Evolutionary conservation across 2,329 filamentous ascomycete genomes (phyloP).

Genomic region (Claviceps pusilla): DNA sequence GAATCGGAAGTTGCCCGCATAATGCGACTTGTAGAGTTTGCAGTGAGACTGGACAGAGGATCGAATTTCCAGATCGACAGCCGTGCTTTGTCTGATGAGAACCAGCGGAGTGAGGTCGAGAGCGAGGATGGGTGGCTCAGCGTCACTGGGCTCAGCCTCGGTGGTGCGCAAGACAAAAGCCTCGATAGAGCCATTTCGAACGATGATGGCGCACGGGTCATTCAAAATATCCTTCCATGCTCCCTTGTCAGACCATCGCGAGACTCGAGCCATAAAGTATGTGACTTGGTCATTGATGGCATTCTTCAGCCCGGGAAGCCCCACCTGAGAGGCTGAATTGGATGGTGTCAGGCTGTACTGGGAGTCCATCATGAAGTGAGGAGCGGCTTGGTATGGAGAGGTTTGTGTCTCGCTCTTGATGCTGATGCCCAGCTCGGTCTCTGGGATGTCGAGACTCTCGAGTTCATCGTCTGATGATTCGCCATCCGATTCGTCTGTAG

Average conservation of each 20-base stretch:
- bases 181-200: conserved; percentile 45
- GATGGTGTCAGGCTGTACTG: conserved; percentile 58
- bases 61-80: conserved; percentile 83
- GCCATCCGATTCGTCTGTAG: conserved; percentile 34
- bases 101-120: conserved; percentile 86
- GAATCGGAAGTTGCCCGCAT: conserved; percentile 72
- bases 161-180: conserved; percentile 29
- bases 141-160: conserved; percentile 15
- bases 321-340: conserved; percentile 64
- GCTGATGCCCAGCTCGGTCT: conserved; percentile 43
- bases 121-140: conserved; percentile 40
- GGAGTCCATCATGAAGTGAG: conserved; percentile 29
- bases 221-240: conserved; percentile 43
- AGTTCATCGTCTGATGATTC: conserved; percentile 39
- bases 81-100: conserved; percentile 76
- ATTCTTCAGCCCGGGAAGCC: conserved; percentile 33
- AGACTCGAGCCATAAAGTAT: conserved; percentile 39
- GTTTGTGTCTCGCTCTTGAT: conserved; percentile 25
- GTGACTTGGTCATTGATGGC: conserved; percentile 26
- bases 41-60: conserved; percentile 66
- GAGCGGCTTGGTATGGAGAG: conserved; percentile 16
- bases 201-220: conserved; percentile 38
- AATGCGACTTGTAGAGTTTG: conserved; percentile 46
- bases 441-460: conserved; percentile 44
- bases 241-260: conserved; percentile 47